Percentiles rank a stretch among this genome's conserved stretches.
Conservation (phyloP, 2,329 filamentous ascomycete genomes). For the Trichoderma harzianum region DNA sequence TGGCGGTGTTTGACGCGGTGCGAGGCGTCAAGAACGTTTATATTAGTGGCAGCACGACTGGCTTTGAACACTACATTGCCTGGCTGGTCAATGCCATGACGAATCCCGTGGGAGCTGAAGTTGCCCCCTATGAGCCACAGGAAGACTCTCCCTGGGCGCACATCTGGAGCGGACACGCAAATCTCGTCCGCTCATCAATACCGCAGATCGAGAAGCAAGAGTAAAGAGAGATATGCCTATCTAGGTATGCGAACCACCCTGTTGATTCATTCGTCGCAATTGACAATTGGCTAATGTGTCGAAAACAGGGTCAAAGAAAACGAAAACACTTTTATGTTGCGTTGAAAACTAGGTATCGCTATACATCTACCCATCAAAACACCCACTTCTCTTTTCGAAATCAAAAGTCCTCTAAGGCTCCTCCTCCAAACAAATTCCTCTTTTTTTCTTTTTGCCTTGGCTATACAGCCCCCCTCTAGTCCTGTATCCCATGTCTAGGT, state of each 20-base stretch:
- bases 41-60: slow-evolving; percentile 38
- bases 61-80: slow-evolving; percentile 41
- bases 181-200: not conserved
- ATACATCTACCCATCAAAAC: not conserved
- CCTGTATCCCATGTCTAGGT: slow-evolving; percentile 11
- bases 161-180: slow-evolving; percentile 22
- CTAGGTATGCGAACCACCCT: not conserved
- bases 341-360: slow-evolving; percentile 11
- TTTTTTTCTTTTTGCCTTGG: not conserved
- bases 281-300: not conserved
- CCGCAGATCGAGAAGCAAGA: not conserved
- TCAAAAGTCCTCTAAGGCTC: not conserved
- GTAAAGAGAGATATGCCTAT: not conserved
- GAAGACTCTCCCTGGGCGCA: slow-evolving; percentile 16
- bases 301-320: not conserved
- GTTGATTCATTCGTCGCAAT: not conserved
- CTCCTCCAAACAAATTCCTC: not conserved
- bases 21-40: slow-evolving; percentile 37
- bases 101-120: slow-evolving; percentile 24
- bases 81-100: slow-evolving; percentile 41
- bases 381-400: not conserved
- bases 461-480: slow-evolving; percentile 12
- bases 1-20: slow-evolving; percentile 42
- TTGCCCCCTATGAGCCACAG: slow-evolving; percentile 23
- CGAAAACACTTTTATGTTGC: not conserved